Percentiles rank a stretch among this genome's conserved stretches.
Evolutionary conservation across 495 filamentous ascomycete species (phyloP).

Genomic region (Xylaria palmicola): DNA sequence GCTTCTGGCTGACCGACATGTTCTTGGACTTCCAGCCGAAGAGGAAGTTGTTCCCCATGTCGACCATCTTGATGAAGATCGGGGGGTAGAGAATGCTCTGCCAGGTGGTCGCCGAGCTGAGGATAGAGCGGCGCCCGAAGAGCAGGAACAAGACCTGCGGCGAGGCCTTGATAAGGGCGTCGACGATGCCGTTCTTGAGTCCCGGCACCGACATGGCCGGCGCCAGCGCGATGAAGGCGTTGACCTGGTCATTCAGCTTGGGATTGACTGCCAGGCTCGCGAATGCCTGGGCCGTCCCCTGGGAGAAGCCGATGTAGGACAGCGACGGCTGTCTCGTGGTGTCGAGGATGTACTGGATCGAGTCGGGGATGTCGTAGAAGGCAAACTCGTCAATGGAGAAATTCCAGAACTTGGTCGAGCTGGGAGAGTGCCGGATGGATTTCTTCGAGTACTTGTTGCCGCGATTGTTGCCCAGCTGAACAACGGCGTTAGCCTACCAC

Average conservation of each 20-base stretch:
- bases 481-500: neutral
- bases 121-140: slow-evolving; percentile 91
- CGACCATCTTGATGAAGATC: slow-evolving; percentile 87
- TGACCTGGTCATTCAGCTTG: slow-evolving; percentile 84
- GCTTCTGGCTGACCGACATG: slow-evolving; percentile 83
- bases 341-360: slow-evolving; percentile 84
- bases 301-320: slow-evolving; percentile 95
- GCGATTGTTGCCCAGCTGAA: slow-evolving; percentile 86
- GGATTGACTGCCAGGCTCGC: slow-evolving; percentile 93
- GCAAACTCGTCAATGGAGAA: slow-evolving; percentile 98
- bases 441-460: slow-evolving; percentile 99
- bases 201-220: slow-evolving; percentile 95
- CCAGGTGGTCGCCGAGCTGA: slow-evolving; percentile 95
- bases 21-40: slow-evolving; percentile 91
- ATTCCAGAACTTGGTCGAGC: slow-evolving; percentile 82
- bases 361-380: slow-evolving; percentile 94
- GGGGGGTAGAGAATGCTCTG: slow-evolving; percentile 92
- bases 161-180: slow-evolving; percentile 89
- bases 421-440: slow-evolving; percentile 69
- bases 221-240: slow-evolving; percentile 96
- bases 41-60: slow-evolving; percentile 73
- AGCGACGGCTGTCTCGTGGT: slow-evolving; percentile 81
- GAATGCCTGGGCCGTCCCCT: slow-evolving; percentile 96
- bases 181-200: slow-evolving; percentile 83
- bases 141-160: slow-evolving; percentile 90